A percentile compares a stretch with the other conserved stretches of the same genome.
Conservation (phyloP, 2,329 filamentous ascomycete species). For the Cercospora zeae-maydis region DNA sequence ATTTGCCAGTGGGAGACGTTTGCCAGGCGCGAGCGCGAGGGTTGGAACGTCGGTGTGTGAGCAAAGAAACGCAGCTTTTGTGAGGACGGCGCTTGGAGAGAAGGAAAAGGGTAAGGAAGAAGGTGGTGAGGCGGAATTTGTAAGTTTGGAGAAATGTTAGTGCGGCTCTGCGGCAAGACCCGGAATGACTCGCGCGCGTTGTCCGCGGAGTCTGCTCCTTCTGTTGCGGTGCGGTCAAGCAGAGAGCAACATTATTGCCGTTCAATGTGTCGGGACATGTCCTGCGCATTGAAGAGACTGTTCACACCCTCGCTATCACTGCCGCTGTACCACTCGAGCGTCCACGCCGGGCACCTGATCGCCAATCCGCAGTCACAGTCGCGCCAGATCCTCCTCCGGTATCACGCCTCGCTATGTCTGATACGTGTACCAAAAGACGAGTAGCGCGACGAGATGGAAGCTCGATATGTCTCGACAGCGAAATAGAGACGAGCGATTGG, state of each 20-base stretch:
- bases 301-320: background rate
- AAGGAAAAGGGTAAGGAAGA: conserved; percentile 35
- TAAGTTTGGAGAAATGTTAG: conserved; percentile 5
- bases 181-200: conserved; percentile 1
- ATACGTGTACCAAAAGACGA: too few relatives aligned
- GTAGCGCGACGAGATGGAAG: background rate
- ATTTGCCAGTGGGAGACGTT: conserved; percentile 60
- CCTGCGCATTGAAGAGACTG: background rate
- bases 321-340: too few relatives aligned
- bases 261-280: background rate
- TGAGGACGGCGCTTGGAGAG: conserved; percentile 71
- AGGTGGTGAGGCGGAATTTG: conserved; percentile 10
- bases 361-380: too few relatives aligned
- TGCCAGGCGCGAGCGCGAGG: conserved; percentile 15
- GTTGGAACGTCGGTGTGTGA: conserved; percentile 61
- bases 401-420: too few relatives aligned
- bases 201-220: background rate
- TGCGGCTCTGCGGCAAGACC: conserved; percentile 1
- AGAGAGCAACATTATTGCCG: background rate
- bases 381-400: too few relatives aligned
- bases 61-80: conserved; percentile 96
- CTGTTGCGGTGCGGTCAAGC: background rate
- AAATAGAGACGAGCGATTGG: background rate
- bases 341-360: background rate
- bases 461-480: background rate